Conservation (phyloP, 1,139 yeast genomes). For the Blastobotrys aristatus region DNA sequence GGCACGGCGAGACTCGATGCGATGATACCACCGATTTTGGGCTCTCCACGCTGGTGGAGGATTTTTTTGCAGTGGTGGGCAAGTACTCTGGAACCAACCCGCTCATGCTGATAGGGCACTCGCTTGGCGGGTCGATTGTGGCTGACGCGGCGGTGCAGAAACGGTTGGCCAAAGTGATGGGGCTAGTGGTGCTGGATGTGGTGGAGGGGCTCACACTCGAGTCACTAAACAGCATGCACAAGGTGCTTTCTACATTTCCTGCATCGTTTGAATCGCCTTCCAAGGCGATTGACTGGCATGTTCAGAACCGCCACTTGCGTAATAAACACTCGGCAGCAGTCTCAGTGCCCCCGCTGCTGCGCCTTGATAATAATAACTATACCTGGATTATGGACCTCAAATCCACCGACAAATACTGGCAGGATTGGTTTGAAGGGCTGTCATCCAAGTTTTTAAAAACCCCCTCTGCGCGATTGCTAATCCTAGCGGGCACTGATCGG, state of each 20-base stretch:
- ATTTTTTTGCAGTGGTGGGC: constrained; percentile 48
- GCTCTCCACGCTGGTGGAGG: constrained; percentile 50
- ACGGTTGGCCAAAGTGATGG: constrained; percentile 35
- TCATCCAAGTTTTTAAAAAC: constrained; percentile 55
- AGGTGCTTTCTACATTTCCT: constrained; percentile 61
- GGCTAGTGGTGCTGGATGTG: constrained; percentile 77
- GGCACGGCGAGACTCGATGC: constrained; percentile 60
- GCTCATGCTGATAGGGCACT: constrained; percentile 72
- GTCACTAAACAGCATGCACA: constrained; percentile 62
- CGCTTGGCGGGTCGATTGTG: constrained; percentile 85
- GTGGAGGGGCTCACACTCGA: constrained; percentile 88
- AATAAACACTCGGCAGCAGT: constrained; percentile 60
- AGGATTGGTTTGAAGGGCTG: constrained; percentile 71
- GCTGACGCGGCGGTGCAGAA: constrained; percentile 40
- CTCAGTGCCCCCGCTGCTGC: constrained; percentile 58
- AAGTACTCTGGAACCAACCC: constrained; percentile 28
- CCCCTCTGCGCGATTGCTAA: constrained; percentile 61
- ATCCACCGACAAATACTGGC: constrained; percentile 67
- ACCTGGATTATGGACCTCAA: constrained; percentile 63
- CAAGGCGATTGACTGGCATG: constrained; percentile 82
- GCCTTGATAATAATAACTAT: constrained; percentile 9
- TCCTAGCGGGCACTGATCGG: constrained; percentile 87
- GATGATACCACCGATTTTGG: constrained; percentile 39
- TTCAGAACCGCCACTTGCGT: constrained; percentile 46
- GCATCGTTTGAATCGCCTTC: constrained; percentile 44